phyloP scores from a whole-genome alignment of 768 basidiomycete genomes.

The Kwoniella newhampshirensis region DNA sequence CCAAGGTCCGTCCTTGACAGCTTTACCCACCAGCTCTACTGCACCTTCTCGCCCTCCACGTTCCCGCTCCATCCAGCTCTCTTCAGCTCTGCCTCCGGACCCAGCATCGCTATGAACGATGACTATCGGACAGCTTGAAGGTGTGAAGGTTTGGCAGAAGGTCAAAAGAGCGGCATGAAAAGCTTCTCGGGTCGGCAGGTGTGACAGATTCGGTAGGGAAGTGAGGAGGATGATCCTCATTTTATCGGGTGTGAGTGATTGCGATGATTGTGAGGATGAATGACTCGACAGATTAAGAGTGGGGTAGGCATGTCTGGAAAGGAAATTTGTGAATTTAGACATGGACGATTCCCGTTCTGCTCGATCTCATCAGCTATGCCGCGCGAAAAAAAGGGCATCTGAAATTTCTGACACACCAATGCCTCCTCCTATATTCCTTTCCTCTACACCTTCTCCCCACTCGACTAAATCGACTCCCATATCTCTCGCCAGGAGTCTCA shows the following conservation, averaged over 20 bases:
- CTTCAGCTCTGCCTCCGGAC: constrained; percentile 64
- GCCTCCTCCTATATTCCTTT: constrained; percentile 54
- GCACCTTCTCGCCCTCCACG: constrained; percentile 57
- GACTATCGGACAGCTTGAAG: constrained; percentile 64
- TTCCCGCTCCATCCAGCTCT: constrained; percentile 59
- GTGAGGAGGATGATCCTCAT: constrained; percentile 76
- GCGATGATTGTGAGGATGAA: constrained; percentile 20
- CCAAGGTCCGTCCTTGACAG: constrained; percentile 68
- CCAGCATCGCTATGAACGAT: constrained; percentile 82
- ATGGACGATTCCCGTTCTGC: constrained; percentile 54
- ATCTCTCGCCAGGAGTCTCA: constrained; percentile 72
- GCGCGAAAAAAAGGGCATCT: neutral
- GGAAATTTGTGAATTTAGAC: constrained; percentile 72
- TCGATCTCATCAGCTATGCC: neutral
- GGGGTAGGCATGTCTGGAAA: constrained; percentile 58
- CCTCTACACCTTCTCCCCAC: constrained; percentile 72
- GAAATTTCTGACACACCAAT: constrained; percentile 38
- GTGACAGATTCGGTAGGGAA: constrained; percentile 86
- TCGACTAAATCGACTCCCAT: constrained; percentile 78
- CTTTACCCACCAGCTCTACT: constrained; percentile 67
- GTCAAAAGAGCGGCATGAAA: constrained; percentile 71
- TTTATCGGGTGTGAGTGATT: constrained; percentile 10
- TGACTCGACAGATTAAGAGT: constrained; percentile 40
- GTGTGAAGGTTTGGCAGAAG: constrained; percentile 56
- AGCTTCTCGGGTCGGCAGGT: constrained; percentile 64